A percentile compares a stretch with the other conserved stretches of the same genome.
Evolutionary conservation across 148 eudicot species (phyloP).

Genomic region (Agrostemma githago): DNA sequence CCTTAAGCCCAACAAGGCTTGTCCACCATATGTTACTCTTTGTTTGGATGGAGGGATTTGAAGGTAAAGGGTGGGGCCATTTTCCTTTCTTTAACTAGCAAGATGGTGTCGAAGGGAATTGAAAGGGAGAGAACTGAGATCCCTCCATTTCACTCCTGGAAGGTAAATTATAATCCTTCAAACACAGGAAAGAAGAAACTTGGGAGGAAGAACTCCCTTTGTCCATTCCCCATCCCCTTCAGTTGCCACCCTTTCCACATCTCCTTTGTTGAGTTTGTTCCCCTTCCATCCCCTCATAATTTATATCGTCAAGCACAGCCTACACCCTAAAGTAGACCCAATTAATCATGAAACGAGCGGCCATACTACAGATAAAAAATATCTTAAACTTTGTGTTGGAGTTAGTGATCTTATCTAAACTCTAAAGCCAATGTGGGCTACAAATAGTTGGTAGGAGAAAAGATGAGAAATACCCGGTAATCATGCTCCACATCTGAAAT

Average conservation of each 20-base stretch:
- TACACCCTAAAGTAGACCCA: neutral
- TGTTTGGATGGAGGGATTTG: neutral
- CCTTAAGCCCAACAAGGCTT: neutral
- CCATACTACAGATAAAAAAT: neutral
- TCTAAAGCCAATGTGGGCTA: neutral
- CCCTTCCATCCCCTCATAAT: neutral
- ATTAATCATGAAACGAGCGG: neutral
- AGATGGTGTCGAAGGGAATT: neutral
- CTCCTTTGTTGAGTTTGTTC: too few relatives aligned
- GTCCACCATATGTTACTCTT: neutral
- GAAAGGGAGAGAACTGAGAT: too few relatives aligned
- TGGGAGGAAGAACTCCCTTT: neutral
- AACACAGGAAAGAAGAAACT: neutral
- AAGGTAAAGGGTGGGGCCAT: neutral
- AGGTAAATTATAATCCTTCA: neutral
- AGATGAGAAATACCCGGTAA: slow-evolving; percentile 28
- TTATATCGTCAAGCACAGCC: neutral
- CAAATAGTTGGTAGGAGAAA: neutral
- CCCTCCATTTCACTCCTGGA: too few relatives aligned
- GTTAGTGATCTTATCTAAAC: neutral
- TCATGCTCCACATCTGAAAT: slow-evolving; percentile 50
- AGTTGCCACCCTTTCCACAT: too few relatives aligned
- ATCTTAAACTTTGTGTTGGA: neutral
- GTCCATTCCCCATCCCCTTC: neutral
- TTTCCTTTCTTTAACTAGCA: neutral